Conservation (phyloP, 2,329 filamentous ascomycete species). For the Tolypocladium pustulatum region DNA sequence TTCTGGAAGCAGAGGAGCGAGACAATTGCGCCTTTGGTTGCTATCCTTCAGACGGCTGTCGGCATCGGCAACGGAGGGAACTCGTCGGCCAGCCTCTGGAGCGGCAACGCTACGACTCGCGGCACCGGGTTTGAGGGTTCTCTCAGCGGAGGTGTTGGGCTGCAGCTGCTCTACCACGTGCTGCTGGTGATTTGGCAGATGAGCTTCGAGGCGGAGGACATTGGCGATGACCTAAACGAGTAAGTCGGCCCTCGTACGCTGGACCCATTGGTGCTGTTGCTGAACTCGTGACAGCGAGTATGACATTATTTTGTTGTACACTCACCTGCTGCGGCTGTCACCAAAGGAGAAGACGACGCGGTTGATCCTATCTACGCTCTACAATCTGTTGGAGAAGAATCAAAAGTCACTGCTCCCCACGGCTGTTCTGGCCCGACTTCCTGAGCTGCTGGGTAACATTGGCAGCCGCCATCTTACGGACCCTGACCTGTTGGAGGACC, state of each 20-base stretch:
- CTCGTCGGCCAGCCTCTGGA: conserved; percentile 52
- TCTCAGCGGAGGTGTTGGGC: conserved; percentile 71
- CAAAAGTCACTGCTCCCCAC: conserved; percentile 67
- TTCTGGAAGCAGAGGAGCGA: conserved; percentile 90
- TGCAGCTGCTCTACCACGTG: conserved; percentile 91
- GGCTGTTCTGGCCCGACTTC: conserved; percentile 77
- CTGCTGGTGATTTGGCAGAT: conserved; percentile 92
- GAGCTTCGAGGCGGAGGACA: conserved; percentile 75
- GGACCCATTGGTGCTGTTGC: background rate
- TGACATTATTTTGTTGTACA: conserved; percentile 83
- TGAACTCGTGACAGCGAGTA: conserved; percentile 56
- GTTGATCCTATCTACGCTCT: conserved; percentile 77
- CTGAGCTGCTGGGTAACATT: conserved; percentile 52
- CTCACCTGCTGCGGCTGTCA: conserved; percentile 81
- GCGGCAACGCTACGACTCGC: conserved; percentile 39
- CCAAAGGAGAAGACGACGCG: conserved; percentile 98
- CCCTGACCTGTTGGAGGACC: conserved; percentile 52
- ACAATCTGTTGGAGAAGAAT: conserved; percentile 69
- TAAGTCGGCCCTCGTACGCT: conserved; percentile 35
- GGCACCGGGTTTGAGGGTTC: conserved; percentile 52
- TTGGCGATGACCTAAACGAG: conserved; percentile 74
- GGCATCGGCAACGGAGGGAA: conserved; percentile 57
- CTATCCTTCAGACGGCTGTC: conserved; percentile 71
- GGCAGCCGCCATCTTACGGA: conserved; percentile 52
- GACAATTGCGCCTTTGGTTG: conserved; percentile 71